Evolutionary conservation across 2,329 filamentous ascomycete species (phyloP), one percentile per base, ranked within the genome.

Genomic region (Emergomyces pasteurianus): DNA sequence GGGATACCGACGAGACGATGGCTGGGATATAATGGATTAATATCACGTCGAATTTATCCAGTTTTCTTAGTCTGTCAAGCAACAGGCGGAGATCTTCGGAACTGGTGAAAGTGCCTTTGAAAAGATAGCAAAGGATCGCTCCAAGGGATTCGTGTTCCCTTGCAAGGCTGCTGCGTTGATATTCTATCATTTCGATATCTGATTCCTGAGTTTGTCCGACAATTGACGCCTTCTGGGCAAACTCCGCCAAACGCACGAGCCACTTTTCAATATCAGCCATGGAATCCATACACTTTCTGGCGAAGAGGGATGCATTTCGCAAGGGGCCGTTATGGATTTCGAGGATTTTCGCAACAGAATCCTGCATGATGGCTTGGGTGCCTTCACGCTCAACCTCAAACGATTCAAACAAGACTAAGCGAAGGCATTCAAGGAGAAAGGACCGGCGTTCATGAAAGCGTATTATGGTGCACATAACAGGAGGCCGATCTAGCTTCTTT

Each of bases 141-240:
- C 87, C 86, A 18, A 99, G 78, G 18, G 88, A 84, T 71, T 99
- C 92, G 71, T 99, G 95, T 73, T 99, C 92, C 69, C 90, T 86
- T 26, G 87, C 84, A 58, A 99, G 80, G 69, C 90, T 95, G 65
- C 84, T 78, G 52, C 87, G 85, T 68, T 95, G 89, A 68, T 89
- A 89, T 67, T 92, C 86, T 63, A 95, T 82, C 3, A 87, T 87
- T 70, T 95, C 89, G 65, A 87, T 80, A 65, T 92, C 88, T 10
- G 81, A 80, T 52, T 81, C 75, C 31, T 81, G 80, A 7, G 78
- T 78, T 65, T 88, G 84, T 3, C 89, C 88, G 14, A 96, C 81
- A 2, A 95, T 82, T 36, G 86, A 83, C 9, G 86, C 85, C 60
- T 89, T 88, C 61, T 89, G 86, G 46, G 89, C 78, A 68, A 88